A percentile compares a stretch with the other conserved stretches of the same genome.
Conservation (phyloP, 441 rosid species). For the Francoa sonchifolia region DNA sequence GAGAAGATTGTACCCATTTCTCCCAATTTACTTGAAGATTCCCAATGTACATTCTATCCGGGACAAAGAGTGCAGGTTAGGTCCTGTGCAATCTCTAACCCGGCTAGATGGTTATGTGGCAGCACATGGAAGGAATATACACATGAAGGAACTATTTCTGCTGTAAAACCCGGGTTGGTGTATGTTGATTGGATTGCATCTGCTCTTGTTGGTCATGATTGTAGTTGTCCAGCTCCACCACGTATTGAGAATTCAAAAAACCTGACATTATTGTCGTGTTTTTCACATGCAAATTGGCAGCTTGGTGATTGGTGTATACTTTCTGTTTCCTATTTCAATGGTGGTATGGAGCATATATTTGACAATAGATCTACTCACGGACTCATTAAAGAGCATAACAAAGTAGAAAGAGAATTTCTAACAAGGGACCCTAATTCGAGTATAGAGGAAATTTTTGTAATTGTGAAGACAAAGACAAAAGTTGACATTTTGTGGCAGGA, state of each 20-base stretch:
- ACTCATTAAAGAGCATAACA: constrained; percentile 11
- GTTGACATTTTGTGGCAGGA: constrained; percentile 90
- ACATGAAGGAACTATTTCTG: constrained; percentile 54
- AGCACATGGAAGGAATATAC: constrained; percentile 45
- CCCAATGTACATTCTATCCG: constrained; percentile 51
- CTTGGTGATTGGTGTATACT: constrained; percentile 86
- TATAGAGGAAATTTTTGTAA: constrained; percentile 34
- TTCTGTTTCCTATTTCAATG: constrained; percentile 26
- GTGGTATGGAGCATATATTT: constrained; percentile 14
- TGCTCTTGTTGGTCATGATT: constrained; percentile 22
- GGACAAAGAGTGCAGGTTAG: constrained; percentile 74
- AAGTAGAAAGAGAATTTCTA: constrained; percentile 24
- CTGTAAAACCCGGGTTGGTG: constrained; percentile 55
- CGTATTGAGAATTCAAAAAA: constrained; percentile 38
- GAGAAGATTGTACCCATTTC: constrained; percentile 50
- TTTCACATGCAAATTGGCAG: constrained; percentile 78
- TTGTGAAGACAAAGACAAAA: constrained; percentile 49
- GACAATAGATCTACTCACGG: constrained; percentile 15
- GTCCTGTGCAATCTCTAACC: constrained; percentile 34
- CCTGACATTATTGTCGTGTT: constrained; percentile 50
- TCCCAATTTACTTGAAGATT: constrained; percentile 54
- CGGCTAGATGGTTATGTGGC: constrained; percentile 68
- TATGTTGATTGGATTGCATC: constrained; percentile 79
- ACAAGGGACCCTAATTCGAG: constrained; percentile 19
- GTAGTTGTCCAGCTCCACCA: constrained; percentile 32